Percentiles rank a stretch among this genome's conserved stretches.
These are phyloP conservation scores for Aschersonia sp. DNA, from an alignment of 2,329 filamentous ascomycete genomes.

Conservation along the genomic window DNA sequence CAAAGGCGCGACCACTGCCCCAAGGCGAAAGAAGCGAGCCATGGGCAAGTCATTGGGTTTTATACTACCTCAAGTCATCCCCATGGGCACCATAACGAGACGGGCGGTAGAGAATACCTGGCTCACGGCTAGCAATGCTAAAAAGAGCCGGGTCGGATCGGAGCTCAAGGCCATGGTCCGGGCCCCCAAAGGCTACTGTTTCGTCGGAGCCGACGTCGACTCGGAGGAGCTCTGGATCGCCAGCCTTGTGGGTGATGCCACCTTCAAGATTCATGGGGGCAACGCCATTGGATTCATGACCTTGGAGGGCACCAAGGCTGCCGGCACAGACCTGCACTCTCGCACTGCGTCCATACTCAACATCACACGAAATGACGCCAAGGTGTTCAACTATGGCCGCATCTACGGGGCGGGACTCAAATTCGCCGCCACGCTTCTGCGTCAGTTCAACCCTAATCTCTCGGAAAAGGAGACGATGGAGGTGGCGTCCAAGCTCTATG, in stretches of 20 bases:
- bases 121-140: constrained; percentile 95
- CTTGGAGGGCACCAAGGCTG: constrained; percentile 85
- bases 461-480: constrained; percentile 64
- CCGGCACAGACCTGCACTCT: constrained; percentile 87
- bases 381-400: constrained; percentile 96
- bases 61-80: constrained; percentile 89
- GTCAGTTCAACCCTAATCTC: constrained; percentile 82
- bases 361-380: constrained; percentile 89
- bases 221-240: constrained; percentile 98
- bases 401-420: constrained; percentile 97
- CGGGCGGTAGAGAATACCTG: constrained; percentile 95
- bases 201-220: constrained; percentile 95
- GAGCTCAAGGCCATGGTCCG: constrained; percentile 95
- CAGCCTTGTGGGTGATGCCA: constrained; percentile 83
- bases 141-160: constrained; percentile 87
- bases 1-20: not conserved
- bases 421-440: constrained; percentile 77
- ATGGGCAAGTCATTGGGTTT: constrained; percentile 38
- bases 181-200: constrained; percentile 78
- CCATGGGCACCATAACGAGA: constrained; percentile 94
- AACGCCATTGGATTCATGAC: constrained; percentile 99
- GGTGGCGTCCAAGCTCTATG: constrained; percentile 70
- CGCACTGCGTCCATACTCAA: constrained; percentile 84
- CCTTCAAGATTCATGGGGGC: constrained; percentile 88
- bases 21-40: not conserved